Base-by-base conservation (phyloP, 2,329 filamentous ascomycete genomes). In the Paecilomyces sp. region DNA sequence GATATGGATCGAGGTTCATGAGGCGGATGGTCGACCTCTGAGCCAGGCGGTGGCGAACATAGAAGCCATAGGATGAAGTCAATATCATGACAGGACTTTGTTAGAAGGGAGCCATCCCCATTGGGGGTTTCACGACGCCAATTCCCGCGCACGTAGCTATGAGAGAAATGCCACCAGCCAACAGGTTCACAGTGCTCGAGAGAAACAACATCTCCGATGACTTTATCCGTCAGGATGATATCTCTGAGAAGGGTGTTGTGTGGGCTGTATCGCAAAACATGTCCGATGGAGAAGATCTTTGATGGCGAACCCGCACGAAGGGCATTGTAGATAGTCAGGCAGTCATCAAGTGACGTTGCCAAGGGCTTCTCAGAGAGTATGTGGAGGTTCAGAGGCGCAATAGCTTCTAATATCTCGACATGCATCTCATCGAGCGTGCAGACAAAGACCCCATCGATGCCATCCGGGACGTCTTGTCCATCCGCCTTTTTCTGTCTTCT, bases 281-380 rank as follows among this genome's bases (percentile, higher is more conserved):
- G 94, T 12, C 94, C 93, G 59, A 97, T 91, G 0, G 91, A 92
- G 73, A 97, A 96, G 51, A 97, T 81, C 54, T 77, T 79, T n/a
- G 55, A 58, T 6, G 61, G 61, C n/a, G 51, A 64, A 6, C 64
- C 64, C n/a, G 66, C 65, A 33, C 69, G 67, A 18, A 75, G 64
- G 1, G 72, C 67, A 53, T 65, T 72, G 60, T 70, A 91, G 68
- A 96, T 93, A 52, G 80, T 80, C 36, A 96, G 78, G 70, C 92
- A 97, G 67, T 94, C 91, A 18, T 82, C 74, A 30, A 97, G 78
- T 0, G 85, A 88, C 24, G 91, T 91, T 0, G 92, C 91, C 58
- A 99, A 78, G 2, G 94, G 94, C 77, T 99, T 99, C 80, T 99
- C 94, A 72, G 92, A 95, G 81, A 97, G 90, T 64, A 97, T 86